Base-by-base conservation (phyloP, 441 rosid species). In the Flueggea neowawraea region DNA sequence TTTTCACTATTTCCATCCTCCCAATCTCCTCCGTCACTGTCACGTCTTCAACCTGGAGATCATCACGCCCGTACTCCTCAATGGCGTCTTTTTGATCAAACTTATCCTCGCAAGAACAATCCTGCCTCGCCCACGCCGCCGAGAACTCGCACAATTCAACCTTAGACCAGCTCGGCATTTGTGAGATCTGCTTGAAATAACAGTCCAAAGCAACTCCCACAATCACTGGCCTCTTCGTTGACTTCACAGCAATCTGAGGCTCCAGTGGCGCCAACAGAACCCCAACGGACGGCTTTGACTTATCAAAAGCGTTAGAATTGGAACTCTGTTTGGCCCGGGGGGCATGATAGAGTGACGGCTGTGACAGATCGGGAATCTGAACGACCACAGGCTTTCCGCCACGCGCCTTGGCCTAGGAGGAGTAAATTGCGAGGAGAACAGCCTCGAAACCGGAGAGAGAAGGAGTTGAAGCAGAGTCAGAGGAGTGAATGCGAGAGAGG, bases 391-490 rank as follows among this genome's bases (percentile, higher is more conserved):
- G 79, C 61, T 92, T 92, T 0, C 97, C 98, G 15, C 78, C 87
- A 17, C 98, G 85, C 3, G 89, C 52, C 67, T 87, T 90, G 53
- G 68, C 86, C 65, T 93, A 91, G 2, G 92, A 72, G 31, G 92
- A 78, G 76, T 90, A 88, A 36, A 90, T 77, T 6, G 96, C 96
- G 47, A 93, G 92, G 47, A 90, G 89, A 33, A 93, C 98, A 5
- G 97, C 97, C 72, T 93, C 97, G 64, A 90, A 90, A 15, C 98
- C 98, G 10, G 97, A 72, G 41, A 93, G 88, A 10, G 97, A 85
- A 17, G 96, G 88, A 49, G 78, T 64, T 8, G 82, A 63, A 16
- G 78, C 62, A 3, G 84, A 78, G 31, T 76, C 83, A 0, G 79
- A 69, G 12, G 88, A 84, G 70, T 90, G 96, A 70, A 93, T 72